Conservation (phyloP, 2,329 filamentous ascomycete species). For the Zasmidium cellare region DNA sequence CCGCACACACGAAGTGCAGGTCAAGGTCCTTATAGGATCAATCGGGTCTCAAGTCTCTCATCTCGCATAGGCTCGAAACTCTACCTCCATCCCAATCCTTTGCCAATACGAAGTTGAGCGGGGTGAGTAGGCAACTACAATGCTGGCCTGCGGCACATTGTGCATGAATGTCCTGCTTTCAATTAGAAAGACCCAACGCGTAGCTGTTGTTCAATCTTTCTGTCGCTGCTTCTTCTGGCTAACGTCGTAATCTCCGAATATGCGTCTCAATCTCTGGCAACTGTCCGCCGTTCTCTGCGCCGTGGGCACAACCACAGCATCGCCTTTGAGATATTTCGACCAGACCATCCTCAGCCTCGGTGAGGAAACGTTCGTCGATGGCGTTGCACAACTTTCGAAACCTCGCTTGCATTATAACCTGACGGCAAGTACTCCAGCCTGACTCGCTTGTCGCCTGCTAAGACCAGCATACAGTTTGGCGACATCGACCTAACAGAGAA, state of each 20-base stretch:
- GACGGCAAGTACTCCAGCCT: background rate
- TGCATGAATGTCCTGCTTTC: background rate
- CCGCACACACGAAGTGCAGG: background rate
- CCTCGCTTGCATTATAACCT: background rate
- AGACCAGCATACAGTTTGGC: background rate
- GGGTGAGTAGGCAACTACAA: background rate
- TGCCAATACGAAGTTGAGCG: background rate
- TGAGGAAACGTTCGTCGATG: background rate
- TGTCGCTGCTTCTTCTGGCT: background rate
- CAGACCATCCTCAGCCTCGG: background rate
- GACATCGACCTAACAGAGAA: background rate
- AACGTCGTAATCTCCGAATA: background rate
- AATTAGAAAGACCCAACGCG: too few species aligned
- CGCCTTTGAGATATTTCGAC: background rate
- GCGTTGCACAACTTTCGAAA: background rate
- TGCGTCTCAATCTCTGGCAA: background rate
- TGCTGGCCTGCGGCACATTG: background rate
- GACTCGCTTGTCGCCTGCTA: background rate
- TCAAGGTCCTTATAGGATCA: background rate
- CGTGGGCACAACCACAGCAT: background rate
- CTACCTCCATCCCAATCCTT: background rate
- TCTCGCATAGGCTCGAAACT: background rate
- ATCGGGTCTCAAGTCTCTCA: background rate
- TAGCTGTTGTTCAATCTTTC: background rate
- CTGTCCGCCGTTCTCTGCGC: background rate